A percentile compares a stretch with the other conserved stretches of the same genome.
Evolutionary conservation across 352 stramenopile genomes (phyloP).

Genomic region (Elongisporangium undulatum): DNA sequence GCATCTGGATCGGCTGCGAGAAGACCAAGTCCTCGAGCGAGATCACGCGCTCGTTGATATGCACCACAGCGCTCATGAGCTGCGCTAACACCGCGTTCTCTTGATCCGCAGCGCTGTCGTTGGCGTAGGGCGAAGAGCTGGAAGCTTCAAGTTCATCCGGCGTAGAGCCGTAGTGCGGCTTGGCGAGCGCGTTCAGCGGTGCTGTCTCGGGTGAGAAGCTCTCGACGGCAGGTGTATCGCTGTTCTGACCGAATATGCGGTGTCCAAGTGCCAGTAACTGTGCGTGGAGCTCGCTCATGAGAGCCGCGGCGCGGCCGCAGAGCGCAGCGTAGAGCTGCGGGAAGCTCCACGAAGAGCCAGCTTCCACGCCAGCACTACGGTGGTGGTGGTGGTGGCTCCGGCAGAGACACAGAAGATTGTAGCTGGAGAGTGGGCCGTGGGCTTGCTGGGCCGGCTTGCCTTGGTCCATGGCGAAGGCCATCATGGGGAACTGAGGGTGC

Average conservation of each 20-base stretch:
- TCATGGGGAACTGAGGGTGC: background rate
- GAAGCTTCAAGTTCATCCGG: background rate
- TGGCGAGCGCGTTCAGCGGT: background rate
- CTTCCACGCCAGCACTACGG: background rate
- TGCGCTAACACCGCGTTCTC: background rate
- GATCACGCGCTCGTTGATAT: background rate
- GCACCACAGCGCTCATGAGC: background rate
- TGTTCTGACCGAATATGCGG: background rate
- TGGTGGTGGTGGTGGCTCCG: background rate
- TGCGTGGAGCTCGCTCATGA: background rate
- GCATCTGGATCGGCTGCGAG: background rate
- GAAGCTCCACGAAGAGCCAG: background rate
- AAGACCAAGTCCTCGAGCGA: background rate
- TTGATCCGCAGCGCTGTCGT: background rate
- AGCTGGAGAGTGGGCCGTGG: background rate
- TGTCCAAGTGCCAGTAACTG: background rate
- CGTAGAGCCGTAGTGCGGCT: background rate
- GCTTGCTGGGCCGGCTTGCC: background rate
- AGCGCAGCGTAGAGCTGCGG: background rate
- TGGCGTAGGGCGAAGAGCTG: background rate
- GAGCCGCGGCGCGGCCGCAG: background rate
- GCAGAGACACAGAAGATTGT: background rate
- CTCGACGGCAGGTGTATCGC: background rate
- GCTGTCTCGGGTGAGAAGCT: background rate
- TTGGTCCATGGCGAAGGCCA: background rate